Evolutionary conservation across 805 yeast genomes (phyloP), one percentile per base, ranked within the genome.

Genomic region (Cyberlindnera amylophila): DNA sequence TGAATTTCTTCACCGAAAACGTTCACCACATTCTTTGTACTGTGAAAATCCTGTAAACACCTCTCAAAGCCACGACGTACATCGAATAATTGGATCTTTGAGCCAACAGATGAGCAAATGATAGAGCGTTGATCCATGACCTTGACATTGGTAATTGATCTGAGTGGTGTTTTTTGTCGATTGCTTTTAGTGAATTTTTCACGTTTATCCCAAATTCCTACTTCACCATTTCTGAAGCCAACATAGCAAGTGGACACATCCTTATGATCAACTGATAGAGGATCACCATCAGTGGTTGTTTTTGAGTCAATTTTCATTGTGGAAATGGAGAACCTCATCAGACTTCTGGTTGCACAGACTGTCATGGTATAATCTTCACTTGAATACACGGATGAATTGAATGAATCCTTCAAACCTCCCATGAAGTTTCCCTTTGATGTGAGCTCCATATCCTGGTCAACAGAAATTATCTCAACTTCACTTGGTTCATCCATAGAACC

Each of bases 401-500:
- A 50, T 2, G 44, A 36, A 14, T 42, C 47, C 14, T 24, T 38
- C 19, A 18, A 14, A 11, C 39, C 16, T 15, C 35, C 28, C 12
- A 36, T 2, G 19, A 45, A 32, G 9, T 29, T 31, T 10, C 29
- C 29, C 4, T 28, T 26, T 2, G 18, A 36, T 2, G 42, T 32
- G 3, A 34, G 21, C 21, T 48, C 48, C 13, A 44, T 24, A 23
- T 36, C 23, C 8, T 44, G 40, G 31, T 45, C 40, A 15, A 38
- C 26, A 1, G 17, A 24, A 14, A 30, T 32, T 9, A 43, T 0
- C 21, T 39, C 51, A 13, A 51, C 21, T 18, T 47, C 44, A 39
- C 59, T 54, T 1, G 55, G 54, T 14, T 52, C 54, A 39, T 54
- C 51, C 35, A 49, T 34, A 2, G 44, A 36, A 0, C 59, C 60